phyloP scores from a whole-genome alignment of 768 basidiomycete genomes.

The Boletus rufocinnamomeus region DNA sequence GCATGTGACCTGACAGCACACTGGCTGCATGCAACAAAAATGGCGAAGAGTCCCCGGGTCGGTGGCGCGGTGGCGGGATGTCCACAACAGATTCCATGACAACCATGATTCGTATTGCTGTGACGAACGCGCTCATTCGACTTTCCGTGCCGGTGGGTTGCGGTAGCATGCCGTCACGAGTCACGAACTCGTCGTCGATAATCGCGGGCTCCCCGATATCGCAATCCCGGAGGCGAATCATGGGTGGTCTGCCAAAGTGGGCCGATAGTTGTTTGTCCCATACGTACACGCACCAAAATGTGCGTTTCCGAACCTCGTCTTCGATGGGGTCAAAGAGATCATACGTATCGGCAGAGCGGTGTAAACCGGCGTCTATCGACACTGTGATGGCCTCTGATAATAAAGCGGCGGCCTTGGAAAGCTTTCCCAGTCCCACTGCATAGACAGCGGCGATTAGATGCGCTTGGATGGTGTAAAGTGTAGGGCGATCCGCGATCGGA shows the following conservation, averaged over 20 bases:
- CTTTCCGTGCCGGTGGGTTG: constrained; percentile 75
- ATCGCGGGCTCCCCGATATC: constrained; percentile 86
- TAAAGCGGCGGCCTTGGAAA: constrained; percentile 83
- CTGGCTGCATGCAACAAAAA: constrained; percentile 75
- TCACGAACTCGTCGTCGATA: constrained; percentile 89
- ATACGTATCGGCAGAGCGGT: constrained; percentile 83
- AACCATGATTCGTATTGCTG: constrained; percentile 75
- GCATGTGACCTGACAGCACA: constrained; percentile 61
- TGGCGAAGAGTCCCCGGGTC: constrained; percentile 63
- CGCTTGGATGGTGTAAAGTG: constrained; percentile 89
- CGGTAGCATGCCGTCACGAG: constrained; percentile 62
- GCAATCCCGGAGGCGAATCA: constrained; percentile 85
- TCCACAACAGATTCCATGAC: constrained; percentile 89
- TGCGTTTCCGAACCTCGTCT: constrained; percentile 89
- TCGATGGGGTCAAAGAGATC: constrained; percentile 89
- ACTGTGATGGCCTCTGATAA: constrained; percentile 87
- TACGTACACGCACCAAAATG: constrained; percentile 95
- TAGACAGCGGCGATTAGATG: constrained; percentile 92
- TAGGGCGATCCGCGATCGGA: constrained; percentile 85
- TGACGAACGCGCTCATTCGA: constrained; percentile 80
- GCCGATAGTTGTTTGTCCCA: constrained; percentile 95
- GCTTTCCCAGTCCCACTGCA: constrained; percentile 85
- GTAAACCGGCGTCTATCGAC: constrained; percentile 85
- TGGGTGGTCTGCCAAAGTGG: constrained; percentile 86
- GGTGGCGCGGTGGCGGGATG: constrained; percentile 64